Base-by-base conservation (phyloP, 2,329 filamentous ascomycete species). In the Fusarium falciforme region DNA sequence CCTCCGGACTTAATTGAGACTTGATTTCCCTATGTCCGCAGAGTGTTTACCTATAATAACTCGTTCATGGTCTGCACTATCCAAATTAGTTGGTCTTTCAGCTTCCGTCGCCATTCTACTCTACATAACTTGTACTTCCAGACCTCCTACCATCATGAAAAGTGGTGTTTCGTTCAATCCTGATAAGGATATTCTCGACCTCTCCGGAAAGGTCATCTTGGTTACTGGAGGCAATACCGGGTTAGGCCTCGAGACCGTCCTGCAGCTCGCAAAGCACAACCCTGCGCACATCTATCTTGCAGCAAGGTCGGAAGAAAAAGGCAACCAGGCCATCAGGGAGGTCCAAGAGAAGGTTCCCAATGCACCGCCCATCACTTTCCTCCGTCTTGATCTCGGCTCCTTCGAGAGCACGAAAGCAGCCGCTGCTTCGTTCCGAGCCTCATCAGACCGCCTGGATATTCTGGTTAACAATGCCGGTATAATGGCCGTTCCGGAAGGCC, bases 191-290 rank as follows among this genome's bases (percentile, higher is more conserved):
- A 85, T 88, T 47, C 76, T 79, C 6, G 94, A 93, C 10, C 88
- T 98, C 29, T 91, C 95, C 80, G 93, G 91, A 64, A 92, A 91
- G 80, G 93, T 94, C 17, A 93, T 90, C 42, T 87, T 97, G 27
- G 92, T 98, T n/a, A 98, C 95, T 0, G 95, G 95, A 61, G 95
- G 93, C 79, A 94, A 94, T 49, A 88, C 93, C 80, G 95, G 95
- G 12, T 38, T 72, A 5, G 67, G 71, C 1, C 61, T 61, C 22
- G 58, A 74, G 36, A 67, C 68, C 10, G 44, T 66, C 17, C 54
- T 74, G 7, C 66, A 74, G 27, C 57, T 64, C 35, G 57, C 64
- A 8, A 61, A 59, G 11, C 66, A 74, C 36, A 22, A 27, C 11
- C 71, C 71, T 29, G 49, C 61, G 2, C 31, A 47, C 9, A 68